A percentile compares a stretch with the other conserved stretches of the same genome.
Evolutionary conservation across 116 monocot species (phyloP).

Genomic region (Papilionanthe hybrid): DNA sequence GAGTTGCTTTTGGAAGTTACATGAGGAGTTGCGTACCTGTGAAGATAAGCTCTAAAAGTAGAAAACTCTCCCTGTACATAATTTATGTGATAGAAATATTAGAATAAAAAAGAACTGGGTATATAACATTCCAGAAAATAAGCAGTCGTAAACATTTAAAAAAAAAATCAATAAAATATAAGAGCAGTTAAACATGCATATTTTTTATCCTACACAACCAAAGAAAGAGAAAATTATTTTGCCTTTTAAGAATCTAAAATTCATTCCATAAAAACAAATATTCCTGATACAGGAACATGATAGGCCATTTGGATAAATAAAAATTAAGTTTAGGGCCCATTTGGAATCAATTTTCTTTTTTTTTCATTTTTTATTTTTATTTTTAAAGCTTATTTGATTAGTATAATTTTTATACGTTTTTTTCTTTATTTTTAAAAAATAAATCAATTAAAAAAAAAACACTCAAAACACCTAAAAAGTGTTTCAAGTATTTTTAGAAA

Average conservation of each 20-base stretch:
- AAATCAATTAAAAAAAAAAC: too few relatives aligned
- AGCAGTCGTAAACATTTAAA: neutral
- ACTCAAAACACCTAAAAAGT: too few relatives aligned
- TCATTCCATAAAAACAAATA: neutral
- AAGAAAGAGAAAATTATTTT: neutral
- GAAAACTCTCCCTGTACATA: constrained; percentile 49
- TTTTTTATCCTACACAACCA: neutral
- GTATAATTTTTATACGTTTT: too few relatives aligned
- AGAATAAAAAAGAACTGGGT: neutral
- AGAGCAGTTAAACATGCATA: neutral
- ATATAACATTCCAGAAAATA: neutral
- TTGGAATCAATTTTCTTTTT: too few relatives aligned
- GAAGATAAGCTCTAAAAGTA: constrained; percentile 63
- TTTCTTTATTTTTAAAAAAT: too few relatives aligned
- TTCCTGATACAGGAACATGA: neutral
- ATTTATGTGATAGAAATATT: neutral
- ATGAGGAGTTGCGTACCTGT: constrained; percentile 68
- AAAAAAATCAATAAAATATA: constrained; percentile 3
- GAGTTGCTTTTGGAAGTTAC: constrained; percentile 80
- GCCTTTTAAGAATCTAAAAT: neutral
- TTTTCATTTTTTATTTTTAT: too few relatives aligned
- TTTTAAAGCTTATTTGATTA: too few relatives aligned
- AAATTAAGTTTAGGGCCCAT: neutral
- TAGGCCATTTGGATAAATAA: neutral
- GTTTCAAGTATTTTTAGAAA: too few relatives aligned